Conservation (phyloP, 495 filamentous ascomycete species). For the Aspergillus carlsbadensis region DNA sequence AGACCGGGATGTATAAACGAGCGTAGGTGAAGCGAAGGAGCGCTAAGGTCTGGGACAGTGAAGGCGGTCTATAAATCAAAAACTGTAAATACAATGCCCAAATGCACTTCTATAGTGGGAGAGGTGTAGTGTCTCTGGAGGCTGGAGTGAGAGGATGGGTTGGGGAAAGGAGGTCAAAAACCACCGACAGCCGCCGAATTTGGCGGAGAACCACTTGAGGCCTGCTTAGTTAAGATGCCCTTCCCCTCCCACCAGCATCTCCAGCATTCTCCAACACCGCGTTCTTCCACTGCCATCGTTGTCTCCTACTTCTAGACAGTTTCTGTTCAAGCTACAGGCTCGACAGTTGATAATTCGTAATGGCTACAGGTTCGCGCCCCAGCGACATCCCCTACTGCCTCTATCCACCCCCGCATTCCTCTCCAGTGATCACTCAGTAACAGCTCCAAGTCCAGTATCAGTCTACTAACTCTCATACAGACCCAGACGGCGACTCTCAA, state of each 20-base stretch:
- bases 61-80: conserved; percentile 3
- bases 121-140: neutral
- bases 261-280: neutral
- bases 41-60: neutral
- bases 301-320: neutral
- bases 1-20: neutral
- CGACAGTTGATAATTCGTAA: neutral
- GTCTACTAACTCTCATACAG: conserved; percentile 22
- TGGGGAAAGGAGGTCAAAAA: conserved; percentile 9
- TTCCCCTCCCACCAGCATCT: neutral
- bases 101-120: neutral
- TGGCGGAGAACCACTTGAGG: neutral
- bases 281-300: neutral
- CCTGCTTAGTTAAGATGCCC: conserved; percentile 18
- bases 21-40: neutral
- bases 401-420: conserved; percentile 7
- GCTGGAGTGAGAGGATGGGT: conserved; percentile 4
- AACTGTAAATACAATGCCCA: neutral
- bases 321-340: neutral
- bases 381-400: neutral
- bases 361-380: conserved; percentile 10
- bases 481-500: conserved; percentile 56
- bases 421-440: neutral
- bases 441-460: neutral
- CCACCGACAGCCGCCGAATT: conserved; percentile 11